Evolutionary conservation across 2,329 filamentous ascomycete species (phyloP).

Genomic region (Hypoxylon sp.): DNA sequence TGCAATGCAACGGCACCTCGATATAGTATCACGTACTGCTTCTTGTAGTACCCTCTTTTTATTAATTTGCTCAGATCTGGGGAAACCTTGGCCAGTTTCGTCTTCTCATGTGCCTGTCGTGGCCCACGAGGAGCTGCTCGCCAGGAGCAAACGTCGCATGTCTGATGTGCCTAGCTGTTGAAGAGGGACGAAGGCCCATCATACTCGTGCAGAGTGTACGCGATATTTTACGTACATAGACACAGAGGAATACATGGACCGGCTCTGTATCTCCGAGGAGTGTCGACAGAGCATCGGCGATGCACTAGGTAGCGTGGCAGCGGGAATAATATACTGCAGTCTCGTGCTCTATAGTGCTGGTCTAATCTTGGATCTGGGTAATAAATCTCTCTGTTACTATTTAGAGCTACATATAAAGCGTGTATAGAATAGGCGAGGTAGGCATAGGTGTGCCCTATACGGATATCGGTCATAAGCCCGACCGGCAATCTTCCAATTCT

Average conservation of each 20-base stretch:
- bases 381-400: background rate
- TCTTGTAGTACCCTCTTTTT: conserved; percentile 27
- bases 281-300: background rate
- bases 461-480: conserved; percentile 3
- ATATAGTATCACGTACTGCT: conserved; percentile 29
- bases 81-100: conserved; percentile 31
- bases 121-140: background rate
- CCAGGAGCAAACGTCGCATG: background rate
- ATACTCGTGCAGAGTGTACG: background rate
- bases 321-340: background rate
- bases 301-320: background rate
- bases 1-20: conserved; percentile 35
- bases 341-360: background rate
- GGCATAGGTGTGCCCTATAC: too few species aligned
- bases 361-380: background rate
- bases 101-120: conserved; percentile 10
- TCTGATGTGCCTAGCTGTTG: background rate
- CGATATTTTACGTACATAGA: too few species aligned
- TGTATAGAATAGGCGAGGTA: too few species aligned
- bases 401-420: background rate
- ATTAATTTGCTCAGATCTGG: conserved; percentile 34
- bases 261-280: background rate
- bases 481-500: conserved; percentile 20
- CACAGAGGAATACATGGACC: background rate
- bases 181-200: background rate